These are phyloP conservation scores for Picea sitchensis DNA, from an alignment of 75 land plant genomes.

Conservation along the genomic window DNA sequence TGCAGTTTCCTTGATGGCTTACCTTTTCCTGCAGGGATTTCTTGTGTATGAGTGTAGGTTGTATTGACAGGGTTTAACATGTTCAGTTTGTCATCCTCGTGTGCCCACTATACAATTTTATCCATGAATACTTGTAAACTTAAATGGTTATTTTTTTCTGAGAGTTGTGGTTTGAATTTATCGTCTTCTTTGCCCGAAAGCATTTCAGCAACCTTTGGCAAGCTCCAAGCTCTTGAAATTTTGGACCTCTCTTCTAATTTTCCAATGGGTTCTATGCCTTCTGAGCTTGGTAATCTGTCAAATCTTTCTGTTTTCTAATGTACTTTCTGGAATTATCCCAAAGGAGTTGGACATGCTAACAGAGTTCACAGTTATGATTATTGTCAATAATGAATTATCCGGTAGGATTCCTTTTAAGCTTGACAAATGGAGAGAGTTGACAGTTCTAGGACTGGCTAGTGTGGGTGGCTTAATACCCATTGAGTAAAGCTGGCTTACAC, in stretches of 20 bases:
- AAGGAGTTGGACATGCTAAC: slow-evolving; percentile 40
- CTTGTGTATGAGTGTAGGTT: no score
- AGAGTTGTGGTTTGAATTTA: slow-evolving; percentile 34
- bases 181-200: slow-evolving; percentile 46
- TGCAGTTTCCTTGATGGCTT: no score
- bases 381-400: slow-evolving; percentile 37
- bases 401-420: slow-evolving; percentile 38
- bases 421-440: slow-evolving; percentile 30
- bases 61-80: no score
- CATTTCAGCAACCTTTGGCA: slow-evolving; percentile 32
- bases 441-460: slow-evolving; percentile 35
- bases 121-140: no score
- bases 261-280: slow-evolving; percentile 44
- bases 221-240: slow-evolving; percentile 21
- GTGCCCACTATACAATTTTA: no score
- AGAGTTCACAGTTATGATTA: slow-evolving; percentile 37
- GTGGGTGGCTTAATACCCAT: slow-evolving; percentile 40
- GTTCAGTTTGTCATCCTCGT: no score
- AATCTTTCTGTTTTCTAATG: slow-evolving; percentile 44
- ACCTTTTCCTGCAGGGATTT: no score
- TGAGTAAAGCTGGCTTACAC: slow-evolving; percentile 37
- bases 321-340: slow-evolving; percentile 47
- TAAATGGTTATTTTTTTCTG: slow-evolving; percentile 16
- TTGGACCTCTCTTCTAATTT: slow-evolving; percentile 56
- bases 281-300: slow-evolving; percentile 37